phyloP scores from a whole-genome alignment of 2,329 filamentous ascomycete species.

The Trichoderma sp. region DNA sequence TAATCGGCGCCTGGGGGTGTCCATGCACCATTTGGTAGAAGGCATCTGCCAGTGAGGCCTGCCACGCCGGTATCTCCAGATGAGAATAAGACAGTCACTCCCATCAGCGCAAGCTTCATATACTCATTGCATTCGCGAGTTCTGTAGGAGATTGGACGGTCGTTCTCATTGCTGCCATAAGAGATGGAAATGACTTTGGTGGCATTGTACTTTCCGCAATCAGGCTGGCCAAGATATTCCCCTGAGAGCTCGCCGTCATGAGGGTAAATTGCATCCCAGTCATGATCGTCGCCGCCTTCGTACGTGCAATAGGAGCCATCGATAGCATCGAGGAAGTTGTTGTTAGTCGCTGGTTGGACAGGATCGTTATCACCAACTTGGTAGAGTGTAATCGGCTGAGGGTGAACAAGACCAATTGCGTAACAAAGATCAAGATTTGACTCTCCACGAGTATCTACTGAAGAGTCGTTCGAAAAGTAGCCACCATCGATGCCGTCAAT shows the following conservation, averaged over 20 bases:
- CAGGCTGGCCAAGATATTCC: slow-evolving; percentile 46
- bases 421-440: slow-evolving; percentile 59
- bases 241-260: slow-evolving; percentile 46
- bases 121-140: slow-evolving; percentile 58
- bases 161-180: slow-evolving; percentile 57
- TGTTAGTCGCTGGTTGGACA: slow-evolving; percentile 35
- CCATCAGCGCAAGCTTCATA: slow-evolving; percentile 59
- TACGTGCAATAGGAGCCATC: slow-evolving; percentile 49
- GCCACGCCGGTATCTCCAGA: slow-evolving; percentile 32
- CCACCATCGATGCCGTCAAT: slow-evolving; percentile 52
- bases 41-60: slow-evolving; percentile 6
- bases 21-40: slow-evolving; percentile 45
- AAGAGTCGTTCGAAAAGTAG: slow-evolving; percentile 42
- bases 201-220: slow-evolving; percentile 49
- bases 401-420: slow-evolving; percentile 52
- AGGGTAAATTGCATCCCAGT: slow-evolving; percentile 37
- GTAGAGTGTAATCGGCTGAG: slow-evolving; percentile 16
- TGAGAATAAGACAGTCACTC: slow-evolving; percentile 54
- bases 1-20: slow-evolving; percentile 44
- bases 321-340: slow-evolving; percentile 50
- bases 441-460: slow-evolving; percentile 46
- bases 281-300: slow-evolving; percentile 42
- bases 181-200: slow-evolving; percentile 60
- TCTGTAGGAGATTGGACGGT: slow-evolving; percentile 52
- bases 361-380: slow-evolving; percentile 29